These are phyloP conservation scores for Phytophthora idaei DNA, from an alignment of 352 stramenopile species.

Conservation along the genomic window DNA sequence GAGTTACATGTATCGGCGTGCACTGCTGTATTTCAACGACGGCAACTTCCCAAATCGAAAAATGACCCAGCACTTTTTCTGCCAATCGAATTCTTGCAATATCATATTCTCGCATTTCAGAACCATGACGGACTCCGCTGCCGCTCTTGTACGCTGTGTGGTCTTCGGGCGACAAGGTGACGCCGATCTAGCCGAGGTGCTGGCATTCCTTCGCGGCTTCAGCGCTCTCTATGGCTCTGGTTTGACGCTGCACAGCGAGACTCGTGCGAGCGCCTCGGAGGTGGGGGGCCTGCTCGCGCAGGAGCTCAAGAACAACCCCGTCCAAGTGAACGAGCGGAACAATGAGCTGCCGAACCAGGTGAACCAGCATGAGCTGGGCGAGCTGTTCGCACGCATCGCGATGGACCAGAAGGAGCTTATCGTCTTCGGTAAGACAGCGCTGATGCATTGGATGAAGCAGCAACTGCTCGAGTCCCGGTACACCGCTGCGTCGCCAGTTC, in stretches of 20 bases:
- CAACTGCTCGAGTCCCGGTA: conserved; percentile 46
- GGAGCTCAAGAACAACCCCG: conserved; percentile 16
- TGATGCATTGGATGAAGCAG: conserved; percentile 43
- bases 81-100: too few relatives aligned
- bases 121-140: not conserved
- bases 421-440: conserved; percentile 32
- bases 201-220: conserved; percentile 58
- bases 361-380: not conserved
- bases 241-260: conserved; percentile 42
- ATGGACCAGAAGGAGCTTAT: conserved; percentile 30
- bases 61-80: too few relatives aligned
- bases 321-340: conserved; percentile 24
- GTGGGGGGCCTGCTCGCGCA: conserved; percentile 20
- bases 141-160: conserved; percentile 37
- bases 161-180: conserved; percentile 39
- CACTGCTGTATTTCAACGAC: too few relatives aligned
- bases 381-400: conserved; percentile 38
- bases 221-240: conserved; percentile 58
- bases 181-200: conserved; percentile 30
- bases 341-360: not conserved
- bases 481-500: not conserved
- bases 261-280: conserved; percentile 14
- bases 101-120: not conserved
- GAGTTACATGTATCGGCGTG: too few relatives aligned
- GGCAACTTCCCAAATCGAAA: too few relatives aligned